Conservation (phyloP, 768 basidiomycete genomes). For the Boletus huronensis region DNA sequence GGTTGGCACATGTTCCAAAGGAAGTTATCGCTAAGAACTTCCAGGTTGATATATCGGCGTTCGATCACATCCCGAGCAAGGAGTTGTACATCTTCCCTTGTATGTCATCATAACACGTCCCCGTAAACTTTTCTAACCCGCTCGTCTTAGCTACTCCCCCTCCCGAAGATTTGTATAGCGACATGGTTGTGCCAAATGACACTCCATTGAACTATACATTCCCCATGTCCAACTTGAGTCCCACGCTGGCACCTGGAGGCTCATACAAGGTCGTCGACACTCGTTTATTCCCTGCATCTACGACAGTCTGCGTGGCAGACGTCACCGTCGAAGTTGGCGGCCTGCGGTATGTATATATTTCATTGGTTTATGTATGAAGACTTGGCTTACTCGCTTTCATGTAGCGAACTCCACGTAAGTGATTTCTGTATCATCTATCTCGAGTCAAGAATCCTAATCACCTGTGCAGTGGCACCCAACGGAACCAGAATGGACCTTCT, state of each 20-base stretch:
- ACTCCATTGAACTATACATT: slow-evolving; percentile 53
- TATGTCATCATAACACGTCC: slow-evolving; percentile 12
- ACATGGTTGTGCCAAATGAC: slow-evolving; percentile 48
- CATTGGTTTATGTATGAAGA: not conserved
- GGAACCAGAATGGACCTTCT: slow-evolving; percentile 45
- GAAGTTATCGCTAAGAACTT: slow-evolving; percentile 66
- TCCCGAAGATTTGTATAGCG: slow-evolving; percentile 37
- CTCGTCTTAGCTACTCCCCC: slow-evolving; percentile 39
- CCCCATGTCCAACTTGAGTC: slow-evolving; percentile 45
- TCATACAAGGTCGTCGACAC: slow-evolving; percentile 59
- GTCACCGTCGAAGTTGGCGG: slow-evolving; percentile 59
- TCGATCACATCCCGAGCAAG: slow-evolving; percentile 50
- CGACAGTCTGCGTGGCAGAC: slow-evolving; percentile 54
- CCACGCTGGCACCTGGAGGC: slow-evolving; percentile 48
- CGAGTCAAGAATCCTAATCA: not conserved
- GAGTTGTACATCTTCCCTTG: slow-evolving; percentile 57
- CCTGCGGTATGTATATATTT: slow-evolving; percentile 42
- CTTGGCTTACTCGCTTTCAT: not conserved
- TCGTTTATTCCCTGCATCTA: slow-evolving; percentile 47
- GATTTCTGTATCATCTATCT: not conserved
- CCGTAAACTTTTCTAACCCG: not conserved
- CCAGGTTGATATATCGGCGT: slow-evolving; percentile 42
- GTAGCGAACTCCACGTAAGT: slow-evolving; percentile 46
- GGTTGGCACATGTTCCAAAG: slow-evolving; percentile 61
- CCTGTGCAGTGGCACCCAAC: slow-evolving; percentile 48